These are phyloP conservation scores for Actinomortierella wolfii DNA, from an alignment of 371 early-diverging fungal genomes.

Conservation along the genomic window DNA sequence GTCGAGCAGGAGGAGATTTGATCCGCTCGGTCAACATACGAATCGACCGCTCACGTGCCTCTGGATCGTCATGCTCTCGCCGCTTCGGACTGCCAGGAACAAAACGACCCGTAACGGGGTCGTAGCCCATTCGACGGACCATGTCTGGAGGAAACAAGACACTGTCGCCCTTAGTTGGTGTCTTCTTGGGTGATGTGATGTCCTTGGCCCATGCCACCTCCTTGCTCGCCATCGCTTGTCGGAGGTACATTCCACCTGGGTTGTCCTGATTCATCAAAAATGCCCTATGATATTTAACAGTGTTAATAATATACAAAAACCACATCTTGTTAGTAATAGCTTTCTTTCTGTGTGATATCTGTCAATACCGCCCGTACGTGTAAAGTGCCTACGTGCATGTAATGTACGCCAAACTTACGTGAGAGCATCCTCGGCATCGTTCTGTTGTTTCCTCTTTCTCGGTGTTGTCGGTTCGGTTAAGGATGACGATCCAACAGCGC, in stretches of 20 bases:
- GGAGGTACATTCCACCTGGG: slow-evolving; percentile 35
- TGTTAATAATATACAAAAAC: no score
- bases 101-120: slow-evolving; percentile 39
- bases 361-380: no score
- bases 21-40: slow-evolving; percentile 38
- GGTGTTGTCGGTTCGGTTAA: slow-evolving; percentile 4
- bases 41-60: slow-evolving; percentile 41
- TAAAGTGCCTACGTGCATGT: no score
- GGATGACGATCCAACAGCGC: slow-evolving; percentile 23
- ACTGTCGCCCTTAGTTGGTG: slow-evolving; percentile 14
- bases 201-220: slow-evolving; percentile 40
- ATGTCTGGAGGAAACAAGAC: slow-evolving; percentile 40
- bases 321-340: no score
- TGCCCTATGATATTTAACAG: not conserved
- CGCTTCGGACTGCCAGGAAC: slow-evolving; percentile 43
- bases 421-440: no score
- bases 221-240: slow-evolving; percentile 37
- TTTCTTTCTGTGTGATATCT: no score
- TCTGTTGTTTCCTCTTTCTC: no score
- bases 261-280: slow-evolving; percentile 45
- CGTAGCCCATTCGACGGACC: slow-evolving; percentile 45
- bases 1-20: slow-evolving; percentile 30
- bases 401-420: no score
- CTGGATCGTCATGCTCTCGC: slow-evolving; percentile 24
- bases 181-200: slow-evolving; percentile 35